Evolutionary conservation across 495 filamentous ascomycete genomes (phyloP), one percentile per base, ranked within the genome.

Genomic region (Aeminium ludgeri): DNA sequence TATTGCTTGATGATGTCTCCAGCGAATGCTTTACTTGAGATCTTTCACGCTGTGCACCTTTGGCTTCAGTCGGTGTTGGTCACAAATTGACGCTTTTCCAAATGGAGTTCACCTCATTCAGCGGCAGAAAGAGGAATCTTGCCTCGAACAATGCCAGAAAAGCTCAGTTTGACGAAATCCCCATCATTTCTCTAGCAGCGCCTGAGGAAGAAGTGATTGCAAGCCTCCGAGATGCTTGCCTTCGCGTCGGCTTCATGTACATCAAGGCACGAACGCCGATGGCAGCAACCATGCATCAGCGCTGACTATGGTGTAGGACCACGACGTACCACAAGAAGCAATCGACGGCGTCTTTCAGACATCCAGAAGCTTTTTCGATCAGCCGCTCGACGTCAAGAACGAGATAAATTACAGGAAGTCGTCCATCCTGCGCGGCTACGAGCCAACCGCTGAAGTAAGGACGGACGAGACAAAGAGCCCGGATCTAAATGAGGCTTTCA

Each of bases 401-500:
- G 19, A 43, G 31, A 23, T 43, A 15, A 23, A 34, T 18, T 35
- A 34, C 19, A 43, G 35, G 30, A 35, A 43, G 31, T 43, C 30
- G 3, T n/a, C 12, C 10, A 43, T 43, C 20, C 40, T 35, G 2
- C 13, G 36, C 4, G 36, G 36, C 17, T 39, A 39, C 36, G 36
- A 39, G 20, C 36, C 36, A 6, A 25, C 25, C 2, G 36, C 36
- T 6, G 36, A 39, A 29, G 36, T 39, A 16, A 17, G 18, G 20
- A 31, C 40, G 16, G 40, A 34, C 23, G 31, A 34, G 28, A 43
- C 31, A 5, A 38, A 20, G 34, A 44, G 12, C 13, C 15, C 43
- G 12, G 43, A 45, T 34, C 36, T 45, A 3, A 39, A 40, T 19
- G 43, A 45, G 20, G 43, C 43, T 6, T 45, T 45, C 43, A 45